These are phyloP conservation scores for Penicillium occitanis DNA, from an alignment of 2,329 filamentous ascomycete species.

Conservation along the genomic window DNA sequence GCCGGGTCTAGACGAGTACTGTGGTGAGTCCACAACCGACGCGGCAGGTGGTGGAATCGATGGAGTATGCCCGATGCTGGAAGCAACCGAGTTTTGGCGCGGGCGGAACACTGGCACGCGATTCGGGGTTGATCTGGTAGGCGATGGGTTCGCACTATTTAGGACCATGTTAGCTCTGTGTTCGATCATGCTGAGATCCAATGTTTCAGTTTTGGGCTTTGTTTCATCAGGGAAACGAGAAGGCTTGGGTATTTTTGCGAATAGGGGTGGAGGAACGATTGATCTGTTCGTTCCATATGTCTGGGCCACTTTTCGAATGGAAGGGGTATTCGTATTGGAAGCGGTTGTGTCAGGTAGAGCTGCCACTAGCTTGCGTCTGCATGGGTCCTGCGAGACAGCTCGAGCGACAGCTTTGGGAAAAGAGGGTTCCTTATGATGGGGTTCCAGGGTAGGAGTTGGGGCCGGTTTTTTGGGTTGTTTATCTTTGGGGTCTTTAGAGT, in stretches of 20 bases:
- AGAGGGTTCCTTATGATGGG: constrained; percentile 21
- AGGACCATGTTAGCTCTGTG: constrained; percentile 17
- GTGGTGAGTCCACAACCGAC: constrained; percentile 35
- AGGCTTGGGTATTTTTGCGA: constrained; percentile 15
- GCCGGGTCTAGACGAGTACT: constrained; percentile 39
- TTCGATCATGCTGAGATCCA: constrained; percentile 20
- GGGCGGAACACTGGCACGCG: constrained; percentile 34
- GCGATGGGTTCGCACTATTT: constrained; percentile 21
- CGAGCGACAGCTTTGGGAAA: constrained; percentile 15
- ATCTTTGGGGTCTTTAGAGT: not conserved
- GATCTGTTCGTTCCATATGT: not conserved
- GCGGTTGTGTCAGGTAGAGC: constrained; percentile 10
- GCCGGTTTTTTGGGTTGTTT: not conserved
- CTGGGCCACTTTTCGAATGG: not conserved
- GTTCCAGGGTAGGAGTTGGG: constrained; percentile 22
- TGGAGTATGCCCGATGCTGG: constrained; percentile 44
- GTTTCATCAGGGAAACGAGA: constrained; percentile 4
- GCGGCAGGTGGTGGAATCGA: constrained; percentile 43
- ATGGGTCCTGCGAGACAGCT: constrained; percentile 22
- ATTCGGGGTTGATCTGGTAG: constrained; percentile 16
- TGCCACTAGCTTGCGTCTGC: constrained; percentile 12
- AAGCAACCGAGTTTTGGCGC: constrained; percentile 34
- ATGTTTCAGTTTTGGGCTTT: constrained; percentile 9
- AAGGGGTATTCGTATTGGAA: not conserved
- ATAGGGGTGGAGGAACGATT: constrained; percentile 4